phyloP scores from a whole-genome alignment of 73 alveolate species.

The Uronychia binucleata region DNA sequence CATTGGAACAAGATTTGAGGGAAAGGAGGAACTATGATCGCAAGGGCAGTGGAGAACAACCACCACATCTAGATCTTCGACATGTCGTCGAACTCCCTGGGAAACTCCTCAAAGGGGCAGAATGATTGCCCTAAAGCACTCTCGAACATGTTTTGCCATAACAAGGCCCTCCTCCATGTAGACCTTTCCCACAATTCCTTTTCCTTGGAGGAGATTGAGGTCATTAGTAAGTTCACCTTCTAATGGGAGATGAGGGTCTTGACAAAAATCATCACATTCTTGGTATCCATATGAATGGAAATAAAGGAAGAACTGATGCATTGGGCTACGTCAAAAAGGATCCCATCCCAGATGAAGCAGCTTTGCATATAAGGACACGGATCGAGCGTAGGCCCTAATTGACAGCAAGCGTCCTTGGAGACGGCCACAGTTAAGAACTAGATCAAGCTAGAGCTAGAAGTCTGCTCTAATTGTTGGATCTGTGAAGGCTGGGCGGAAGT shows the following conservation, averaged over 20 bases:
- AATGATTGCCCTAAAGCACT: slow-evolving; percentile 15
- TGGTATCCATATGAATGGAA: slow-evolving; percentile 65
- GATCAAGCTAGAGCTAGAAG: slow-evolving; percentile 21
- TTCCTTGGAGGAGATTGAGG: slow-evolving; percentile 25
- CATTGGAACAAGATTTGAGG: slow-evolving; percentile 40
- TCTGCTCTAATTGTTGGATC: slow-evolving; percentile 64
- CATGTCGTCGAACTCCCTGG: slow-evolving; percentile 56
- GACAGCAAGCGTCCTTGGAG: slow-evolving; percentile 18
- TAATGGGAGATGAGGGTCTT: slow-evolving; percentile 31
- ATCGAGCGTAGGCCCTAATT: slow-evolving; percentile 19
- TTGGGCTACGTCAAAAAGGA: slow-evolving; percentile 52
- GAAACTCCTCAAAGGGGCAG: slow-evolving; percentile 18
- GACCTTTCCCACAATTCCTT: slow-evolving; percentile 38
- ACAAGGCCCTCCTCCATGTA: slow-evolving; percentile 26
- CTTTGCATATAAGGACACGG: slow-evolving; percentile 40
- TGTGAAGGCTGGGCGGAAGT: slow-evolving; percentile 77
- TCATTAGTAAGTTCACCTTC: slow-evolving; percentile 15
- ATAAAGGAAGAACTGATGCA: slow-evolving; percentile 56
- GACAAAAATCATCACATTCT: slow-evolving; percentile 47
- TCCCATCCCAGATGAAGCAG: slow-evolving; percentile 9
- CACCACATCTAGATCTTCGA: slow-evolving; percentile 37
- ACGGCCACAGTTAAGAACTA: slow-evolving; percentile 26
- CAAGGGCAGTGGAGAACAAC: slow-evolving; percentile 11
- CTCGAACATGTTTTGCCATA: slow-evolving; percentile 3
- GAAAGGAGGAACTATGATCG: slow-evolving; percentile 22